phyloP scores from a whole-genome alignment of 805 yeast species.

The Millerago galiae region DNA sequence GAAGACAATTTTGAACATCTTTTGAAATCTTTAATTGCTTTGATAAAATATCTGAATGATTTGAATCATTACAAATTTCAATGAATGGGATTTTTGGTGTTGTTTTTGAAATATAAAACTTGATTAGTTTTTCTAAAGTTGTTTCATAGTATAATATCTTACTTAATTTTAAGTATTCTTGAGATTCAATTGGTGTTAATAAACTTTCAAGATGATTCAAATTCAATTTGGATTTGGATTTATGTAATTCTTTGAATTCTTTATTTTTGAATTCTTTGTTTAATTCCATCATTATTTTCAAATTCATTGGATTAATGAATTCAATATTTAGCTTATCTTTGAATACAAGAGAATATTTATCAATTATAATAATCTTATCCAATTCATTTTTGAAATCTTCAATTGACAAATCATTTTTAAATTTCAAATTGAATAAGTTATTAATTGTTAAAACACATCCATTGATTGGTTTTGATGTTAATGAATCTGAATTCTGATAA shows the following conservation, averaged over 20 bases:
- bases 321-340: slow-evolving; percentile 2
- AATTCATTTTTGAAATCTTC: neutral
- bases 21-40: slow-evolving; percentile 27
- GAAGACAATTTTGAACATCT: slow-evolving; percentile 17
- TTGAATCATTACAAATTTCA: slow-evolving; percentile 42
- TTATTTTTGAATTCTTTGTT: neutral
- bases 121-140: slow-evolving; percentile 34
- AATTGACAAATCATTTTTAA: neutral
- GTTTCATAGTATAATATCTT: slow-evolving; percentile 27
- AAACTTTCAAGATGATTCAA: slow-evolving; percentile 2
- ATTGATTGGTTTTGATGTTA: neutral
- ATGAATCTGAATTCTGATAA: neutral
- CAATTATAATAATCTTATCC: slow-evolving; percentile 6
- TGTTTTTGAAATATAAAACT: slow-evolving; percentile 32
- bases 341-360: slow-evolving; percentile 6
- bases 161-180: slow-evolving; percentile 11
- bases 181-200: slow-evolving; percentile 1
- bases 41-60: slow-evolving; percentile 13
- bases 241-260: neutral
- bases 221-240: neutral
- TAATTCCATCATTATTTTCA: slow-evolving; percentile 3
- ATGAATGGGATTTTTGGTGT: slow-evolving; percentile 38
- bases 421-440: slow-evolving; percentile 1
- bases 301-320: slow-evolving; percentile 17
- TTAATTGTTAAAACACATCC: slow-evolving; percentile 1